A percentile compares a stretch with the other conserved stretches of the same genome.
Conservation (phyloP, 1,139 yeast genomes). For the Nakaseomyces kungkrabaensis region DNA sequence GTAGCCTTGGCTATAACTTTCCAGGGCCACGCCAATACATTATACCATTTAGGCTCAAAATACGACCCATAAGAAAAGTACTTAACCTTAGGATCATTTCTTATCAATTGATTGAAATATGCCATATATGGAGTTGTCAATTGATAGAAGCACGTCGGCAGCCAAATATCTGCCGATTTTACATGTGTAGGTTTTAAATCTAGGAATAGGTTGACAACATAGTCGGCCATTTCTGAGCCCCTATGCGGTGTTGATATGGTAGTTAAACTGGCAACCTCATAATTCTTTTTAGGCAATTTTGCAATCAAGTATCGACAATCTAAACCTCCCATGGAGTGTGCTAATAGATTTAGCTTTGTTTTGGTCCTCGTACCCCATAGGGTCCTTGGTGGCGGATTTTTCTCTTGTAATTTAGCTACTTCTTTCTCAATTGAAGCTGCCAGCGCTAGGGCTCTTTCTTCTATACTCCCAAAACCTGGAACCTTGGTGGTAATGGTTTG, state of each 20-base stretch:
- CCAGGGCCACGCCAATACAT: conserved; percentile 57
- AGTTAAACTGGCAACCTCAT: conserved; percentile 59
- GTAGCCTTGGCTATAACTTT: conserved; percentile 38
- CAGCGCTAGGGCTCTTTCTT: conserved; percentile 54
- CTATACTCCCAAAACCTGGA: conserved; percentile 72
- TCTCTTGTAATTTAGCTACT: conserved; percentile 31
- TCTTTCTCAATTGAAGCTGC: conserved; percentile 42
- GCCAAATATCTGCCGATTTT: conserved; percentile 15
- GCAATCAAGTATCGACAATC: conserved; percentile 73
- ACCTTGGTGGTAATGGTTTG: conserved; percentile 66
- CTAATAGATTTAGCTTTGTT: conserved; percentile 58
- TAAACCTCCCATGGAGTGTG: conserved; percentile 95
- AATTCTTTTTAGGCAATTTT: conserved; percentile 37
- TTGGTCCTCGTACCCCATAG: conserved; percentile 8
- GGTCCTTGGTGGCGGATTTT: conserved; percentile 15
- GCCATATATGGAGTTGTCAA: conserved; percentile 48
- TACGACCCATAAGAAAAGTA: conserved; percentile 81
- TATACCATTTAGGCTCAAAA: conserved; percentile 53
- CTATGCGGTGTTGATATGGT: conserved; percentile 83
- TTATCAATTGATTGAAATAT: conserved; percentile 43
- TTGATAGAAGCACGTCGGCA: conserved; percentile 47
- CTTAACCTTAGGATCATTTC: conserved; percentile 50
- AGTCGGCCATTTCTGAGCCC: conserved; percentile 81
- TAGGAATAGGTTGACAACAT: conserved; percentile 35
- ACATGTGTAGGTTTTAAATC: conserved; percentile 11